A percentile compares a stretch with the other conserved stretches of the same genome.
phyloP scores from a whole-genome alignment of 305 asterid genomes.

The Solanum hybrid region DNA sequence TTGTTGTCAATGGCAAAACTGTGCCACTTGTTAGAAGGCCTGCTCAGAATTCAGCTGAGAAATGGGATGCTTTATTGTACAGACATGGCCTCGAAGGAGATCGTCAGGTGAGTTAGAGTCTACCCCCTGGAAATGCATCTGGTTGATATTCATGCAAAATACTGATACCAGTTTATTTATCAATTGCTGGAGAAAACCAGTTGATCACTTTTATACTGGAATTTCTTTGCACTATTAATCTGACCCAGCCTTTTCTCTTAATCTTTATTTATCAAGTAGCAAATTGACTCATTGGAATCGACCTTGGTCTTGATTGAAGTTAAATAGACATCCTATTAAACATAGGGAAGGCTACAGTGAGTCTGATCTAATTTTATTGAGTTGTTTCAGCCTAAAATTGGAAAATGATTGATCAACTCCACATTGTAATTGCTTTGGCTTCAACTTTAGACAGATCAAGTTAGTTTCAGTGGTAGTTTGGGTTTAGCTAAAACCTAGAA shows the following conservation, averaged over 20 bases:
- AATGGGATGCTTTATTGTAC: conserved; percentile 93
- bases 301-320: not conserved
- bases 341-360: not conserved
- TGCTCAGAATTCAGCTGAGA: conserved; percentile 75
- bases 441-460: not conserved
- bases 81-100: conserved; percentile 81
- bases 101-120: conserved; percentile 49
- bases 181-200: not conserved
- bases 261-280: not conserved
- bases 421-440: not conserved
- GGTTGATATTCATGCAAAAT: not conserved
- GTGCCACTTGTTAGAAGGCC: conserved; percentile 91
- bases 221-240: not conserved
- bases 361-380: not conserved
- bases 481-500: not conserved
- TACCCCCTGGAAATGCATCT: not conserved
- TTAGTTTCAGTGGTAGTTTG: not conserved
- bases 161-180: not conserved
- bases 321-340: not conserved
- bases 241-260: not conserved
- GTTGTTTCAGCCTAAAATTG: not conserved
- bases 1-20: conserved; percentile 52
- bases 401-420: not conserved
- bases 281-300: not conserved
- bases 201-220: not conserved